A percentile compares a stretch with the other conserved stretches of the same genome.
Evolutionary conservation across 2,329 filamentous ascomycete species (phyloP).

Genomic region (Cercospora sojina): DNA sequence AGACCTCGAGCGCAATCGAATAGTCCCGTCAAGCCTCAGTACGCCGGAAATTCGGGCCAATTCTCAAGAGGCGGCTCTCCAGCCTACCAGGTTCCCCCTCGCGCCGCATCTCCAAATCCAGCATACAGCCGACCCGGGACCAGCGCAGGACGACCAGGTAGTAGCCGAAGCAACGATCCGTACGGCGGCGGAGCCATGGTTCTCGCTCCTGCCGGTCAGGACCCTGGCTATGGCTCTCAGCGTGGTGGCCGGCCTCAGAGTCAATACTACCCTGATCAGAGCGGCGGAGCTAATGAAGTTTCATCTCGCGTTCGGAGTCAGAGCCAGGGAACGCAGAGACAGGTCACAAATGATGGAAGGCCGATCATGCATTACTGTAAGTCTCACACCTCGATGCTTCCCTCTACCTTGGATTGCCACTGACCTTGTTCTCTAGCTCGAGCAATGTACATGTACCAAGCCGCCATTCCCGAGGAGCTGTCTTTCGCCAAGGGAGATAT

Average conservation of each 20-base stretch:
- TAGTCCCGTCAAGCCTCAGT: slow-evolving; percentile 44
- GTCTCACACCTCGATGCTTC: slow-evolving; percentile 40
- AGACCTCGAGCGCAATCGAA: slow-evolving; percentile 43
- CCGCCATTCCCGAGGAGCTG: slow-evolving; percentile 92
- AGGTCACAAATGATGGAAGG: slow-evolving; percentile 81
- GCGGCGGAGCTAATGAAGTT: slow-evolving; percentile 40
- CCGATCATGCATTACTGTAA: slow-evolving; percentile 92
- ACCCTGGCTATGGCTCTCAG: slow-evolving; percentile 41
- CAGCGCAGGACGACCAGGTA: slow-evolving; percentile 42
- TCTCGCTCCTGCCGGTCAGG: slow-evolving; percentile 46
- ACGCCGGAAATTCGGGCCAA: slow-evolving; percentile 26
- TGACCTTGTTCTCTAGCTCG: slow-evolving; percentile 55
- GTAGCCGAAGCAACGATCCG: slow-evolving; percentile 43
- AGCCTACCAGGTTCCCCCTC: slow-evolving; percentile 41
- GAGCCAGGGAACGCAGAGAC: slow-evolving; percentile 81
- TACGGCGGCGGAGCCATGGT: slow-evolving; percentile 43
- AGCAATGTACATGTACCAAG: slow-evolving; percentile 89
- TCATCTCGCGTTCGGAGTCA: slow-evolving; percentile 63
- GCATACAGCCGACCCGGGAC: slow-evolving; percentile 41
- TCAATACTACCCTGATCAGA: slow-evolving; percentile 43
- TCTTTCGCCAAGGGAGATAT: slow-evolving; percentile 91
- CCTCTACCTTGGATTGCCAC: background rate
- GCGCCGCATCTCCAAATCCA: slow-evolving; percentile 42
- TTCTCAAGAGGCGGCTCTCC: slow-evolving; percentile 42
- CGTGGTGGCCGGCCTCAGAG: slow-evolving; percentile 46